These are phyloP conservation scores for Metarhizium brunneum DNA, from an alignment of 2,329 filamentous ascomycete genomes.

Conservation along the genomic window DNA sequence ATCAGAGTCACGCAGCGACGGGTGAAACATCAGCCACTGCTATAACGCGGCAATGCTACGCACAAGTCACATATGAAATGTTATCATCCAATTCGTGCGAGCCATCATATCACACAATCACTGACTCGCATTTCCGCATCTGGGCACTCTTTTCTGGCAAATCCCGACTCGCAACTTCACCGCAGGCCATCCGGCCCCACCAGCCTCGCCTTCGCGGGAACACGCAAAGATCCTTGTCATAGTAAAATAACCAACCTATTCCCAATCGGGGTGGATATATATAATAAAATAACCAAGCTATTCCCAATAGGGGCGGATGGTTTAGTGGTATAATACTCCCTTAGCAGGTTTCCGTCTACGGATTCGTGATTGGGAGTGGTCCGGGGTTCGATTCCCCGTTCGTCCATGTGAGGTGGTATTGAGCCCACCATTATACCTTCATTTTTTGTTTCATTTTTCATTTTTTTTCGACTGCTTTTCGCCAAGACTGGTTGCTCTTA, in stretches of 20 bases:
- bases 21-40: background rate
- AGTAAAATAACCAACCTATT: background rate
- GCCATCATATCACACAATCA: background rate
- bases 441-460: background rate
- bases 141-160: no score
- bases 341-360: background rate
- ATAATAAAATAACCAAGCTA: background rate
- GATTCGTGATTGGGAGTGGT: conserved; percentile 8
- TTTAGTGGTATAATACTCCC: conserved; percentile 10
- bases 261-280: conserved; percentile 2
- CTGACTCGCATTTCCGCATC: no score
- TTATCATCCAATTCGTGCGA: background rate
- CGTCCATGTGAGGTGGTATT: conserved; percentile 6
- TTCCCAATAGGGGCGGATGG: conserved; percentile 5
- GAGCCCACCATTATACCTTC: background rate
- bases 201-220: no score
- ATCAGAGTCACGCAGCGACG: background rate
- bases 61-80: background rate
- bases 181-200: no score
- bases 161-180: no score
- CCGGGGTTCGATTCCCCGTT: conserved; percentile 14
- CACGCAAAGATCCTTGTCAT: background rate
- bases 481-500: no score
- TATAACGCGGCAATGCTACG: background rate
- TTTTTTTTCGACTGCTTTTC: no score